Percentiles rank a stretch among this genome's conserved stretches.
Conservation (phyloP, 225 moss, liverwort and hornwort genomes). For the Physcomitrellopsis africana region DNA sequence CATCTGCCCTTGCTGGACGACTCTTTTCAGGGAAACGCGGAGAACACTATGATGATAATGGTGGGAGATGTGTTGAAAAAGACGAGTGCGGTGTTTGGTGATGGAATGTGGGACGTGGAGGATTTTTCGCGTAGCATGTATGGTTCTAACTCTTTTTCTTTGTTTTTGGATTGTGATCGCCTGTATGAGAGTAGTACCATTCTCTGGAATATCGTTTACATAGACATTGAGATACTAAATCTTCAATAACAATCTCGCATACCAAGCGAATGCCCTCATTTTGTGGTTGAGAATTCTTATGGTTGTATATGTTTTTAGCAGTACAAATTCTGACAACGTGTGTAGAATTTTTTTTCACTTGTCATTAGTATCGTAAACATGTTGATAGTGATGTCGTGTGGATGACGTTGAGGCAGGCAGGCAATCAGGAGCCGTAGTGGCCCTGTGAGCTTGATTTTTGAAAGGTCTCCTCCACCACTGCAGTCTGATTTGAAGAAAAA, state of each 20-base stretch:
- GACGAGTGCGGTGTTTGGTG: conserved; percentile 80
- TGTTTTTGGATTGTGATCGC: not conserved
- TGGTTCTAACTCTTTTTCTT: conserved; percentile 18
- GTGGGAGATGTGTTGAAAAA: conserved; percentile 92
- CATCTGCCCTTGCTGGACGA: not conserved
- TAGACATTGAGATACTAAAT: not conserved
- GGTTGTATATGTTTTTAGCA: not conserved
- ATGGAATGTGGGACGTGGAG: conserved; percentile 78
- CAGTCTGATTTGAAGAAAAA: conserved; percentile 53
- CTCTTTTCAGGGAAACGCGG: conserved; percentile 77
- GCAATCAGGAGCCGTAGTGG: conserved; percentile 78
- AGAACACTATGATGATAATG: conserved; percentile 73
- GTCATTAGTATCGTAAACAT: conserved; percentile 4
- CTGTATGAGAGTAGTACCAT: not conserved
- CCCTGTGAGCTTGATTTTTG: conserved; percentile 75
- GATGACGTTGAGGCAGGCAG: conserved; percentile 62
- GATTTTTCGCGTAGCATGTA: conserved; percentile 83
- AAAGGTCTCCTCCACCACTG: conserved; percentile 71
- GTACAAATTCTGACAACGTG: not conserved
- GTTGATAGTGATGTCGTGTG: conserved; percentile 29
- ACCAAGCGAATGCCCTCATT: not conserved
- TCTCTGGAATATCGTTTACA: not conserved
- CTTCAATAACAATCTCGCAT: not conserved
- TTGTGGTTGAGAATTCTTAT: not conserved
- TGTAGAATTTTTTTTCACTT: not conserved